These are phyloP conservation scores for Closterium sp. DNA, from an alignment of 139 green algal genomes.

Conservation along the genomic window DNA sequence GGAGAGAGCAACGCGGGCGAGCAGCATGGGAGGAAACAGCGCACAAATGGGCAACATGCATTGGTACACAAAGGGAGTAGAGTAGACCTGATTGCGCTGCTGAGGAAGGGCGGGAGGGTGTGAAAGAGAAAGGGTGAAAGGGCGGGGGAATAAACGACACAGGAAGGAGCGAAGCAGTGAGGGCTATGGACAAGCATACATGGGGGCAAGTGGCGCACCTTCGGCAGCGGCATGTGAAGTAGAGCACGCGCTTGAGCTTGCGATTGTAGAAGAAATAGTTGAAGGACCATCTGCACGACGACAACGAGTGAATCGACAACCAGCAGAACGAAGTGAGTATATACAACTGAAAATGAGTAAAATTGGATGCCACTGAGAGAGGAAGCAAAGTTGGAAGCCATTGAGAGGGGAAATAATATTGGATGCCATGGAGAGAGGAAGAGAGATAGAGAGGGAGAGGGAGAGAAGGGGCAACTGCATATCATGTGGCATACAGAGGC, in stretches of 20 bases:
- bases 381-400: neutral
- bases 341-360: neutral
- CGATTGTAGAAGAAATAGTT: constrained; percentile 99
- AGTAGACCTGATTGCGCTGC: too few species aligned
- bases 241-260: constrained; percentile 89
- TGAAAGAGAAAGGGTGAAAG: too few species aligned
- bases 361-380: neutral
- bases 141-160: too few species aligned
- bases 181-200: neutral
- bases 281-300: constrained; percentile 76
- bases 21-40: too few species aligned
- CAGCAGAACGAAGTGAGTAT: neutral
- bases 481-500: neutral
- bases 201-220: too few species aligned
- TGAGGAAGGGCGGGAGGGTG: too few species aligned
- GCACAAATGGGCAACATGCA: too few species aligned
- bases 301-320: neutral
- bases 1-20: too few species aligned
- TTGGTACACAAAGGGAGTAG: too few species aligned
- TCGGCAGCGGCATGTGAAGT: constrained; percentile 64
- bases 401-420: neutral
- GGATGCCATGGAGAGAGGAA: neutral
- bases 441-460: neutral
- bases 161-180: too few species aligned
- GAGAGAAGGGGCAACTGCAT: neutral